Base-by-base conservation (phyloP, 2,329 filamentous ascomycete species). In the Parastagonospora avenae region DNA sequence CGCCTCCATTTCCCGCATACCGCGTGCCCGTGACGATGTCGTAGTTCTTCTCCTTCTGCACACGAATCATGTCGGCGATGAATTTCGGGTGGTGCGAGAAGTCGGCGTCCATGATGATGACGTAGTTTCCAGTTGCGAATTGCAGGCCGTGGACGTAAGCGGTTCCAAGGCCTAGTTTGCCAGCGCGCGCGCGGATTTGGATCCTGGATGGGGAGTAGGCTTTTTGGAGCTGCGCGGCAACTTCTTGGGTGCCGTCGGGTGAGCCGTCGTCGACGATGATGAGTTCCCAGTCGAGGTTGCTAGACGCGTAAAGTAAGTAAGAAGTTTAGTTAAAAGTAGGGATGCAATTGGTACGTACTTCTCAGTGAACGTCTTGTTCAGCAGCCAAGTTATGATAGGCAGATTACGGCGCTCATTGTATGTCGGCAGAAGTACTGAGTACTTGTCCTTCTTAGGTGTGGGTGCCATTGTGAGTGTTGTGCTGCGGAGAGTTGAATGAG, bases 31-130 rank as follows among this genome's bases (percentile, higher is more conserved):
- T 97, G 40, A 99, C 92, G 65, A 99, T 99, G 72, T 99, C 94
- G 79, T 91, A 96, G 80, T 91, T 86, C 60, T 81, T 87, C 48
- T 80, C 78, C 74, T 85, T 84, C 77, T 97, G 94, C 62, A 87
- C 84, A 52, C 83, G 83, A 67, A 99, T 91, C 91, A 99, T 97
- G 71, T 88, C 82, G 46, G 92, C 87, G 77, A 99, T 96, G 84
- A 97, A 99, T 79, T 97, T 99, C 72, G 94, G 94, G 82, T 99
- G 94, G 80, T 99, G 94, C 66, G 86, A 91, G 83, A 99, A 99
- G 79, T 99, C 94, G 77, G 95, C 94, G 80, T 99, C 94, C 94
- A 99, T 99, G 83, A 99, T 99, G 81, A 99, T 91, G 73, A 99
- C 91, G 72, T 87, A 97, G 83, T 95, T 97, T 67, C 94, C 94